Conservation (phyloP, 2,329 filamentous ascomycete genomes). For the Alternaria triticina region DNA sequence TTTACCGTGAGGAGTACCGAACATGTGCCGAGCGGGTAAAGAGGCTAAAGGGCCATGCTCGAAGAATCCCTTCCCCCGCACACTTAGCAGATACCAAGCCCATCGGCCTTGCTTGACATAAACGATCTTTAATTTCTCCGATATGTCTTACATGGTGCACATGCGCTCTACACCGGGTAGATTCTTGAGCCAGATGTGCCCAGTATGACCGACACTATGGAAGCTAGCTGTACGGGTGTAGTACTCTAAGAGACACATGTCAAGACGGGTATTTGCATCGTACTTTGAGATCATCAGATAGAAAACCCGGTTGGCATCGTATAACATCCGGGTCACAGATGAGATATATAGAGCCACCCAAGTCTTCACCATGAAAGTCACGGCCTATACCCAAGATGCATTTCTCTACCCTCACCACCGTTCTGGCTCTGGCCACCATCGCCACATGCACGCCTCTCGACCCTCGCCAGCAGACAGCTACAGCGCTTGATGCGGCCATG, state of each 20-base stretch:
- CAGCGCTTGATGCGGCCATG: conserved; percentile 29
- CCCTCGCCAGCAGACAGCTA: conserved; percentile 23
- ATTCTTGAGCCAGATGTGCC: background rate
- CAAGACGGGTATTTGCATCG: conserved; percentile 20
- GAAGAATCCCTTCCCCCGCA: background rate
- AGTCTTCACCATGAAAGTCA: background rate
- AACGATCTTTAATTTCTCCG: conserved; percentile 19
- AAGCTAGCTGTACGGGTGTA: conserved; percentile 3
- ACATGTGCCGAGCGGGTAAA: conserved; percentile 4
- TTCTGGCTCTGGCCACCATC: conserved; percentile 27
- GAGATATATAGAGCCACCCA: background rate
- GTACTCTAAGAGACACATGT: conserved; percentile 14
- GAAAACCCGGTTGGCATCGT: background rate
- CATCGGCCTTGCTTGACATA: conserved; percentile 4
- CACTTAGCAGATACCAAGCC: background rate
- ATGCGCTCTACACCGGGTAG: background rate
- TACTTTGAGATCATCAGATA: background rate
- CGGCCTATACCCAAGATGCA: conserved; percentile 19
- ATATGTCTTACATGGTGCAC: conserved; percentile 2
- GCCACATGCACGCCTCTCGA: conserved; percentile 21
- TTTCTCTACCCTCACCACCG: conserved; percentile 23
- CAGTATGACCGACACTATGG: conserved; percentile 2
- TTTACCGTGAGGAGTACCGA: background rate
- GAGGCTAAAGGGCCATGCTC: conserved; percentile 9
- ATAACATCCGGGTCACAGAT: background rate